A percentile compares a stretch with the other conserved stretches of the same genome.
phyloP scores from a whole-genome alignment of 306 rosid genomes.

The Quercus berberidifolia region DNA sequence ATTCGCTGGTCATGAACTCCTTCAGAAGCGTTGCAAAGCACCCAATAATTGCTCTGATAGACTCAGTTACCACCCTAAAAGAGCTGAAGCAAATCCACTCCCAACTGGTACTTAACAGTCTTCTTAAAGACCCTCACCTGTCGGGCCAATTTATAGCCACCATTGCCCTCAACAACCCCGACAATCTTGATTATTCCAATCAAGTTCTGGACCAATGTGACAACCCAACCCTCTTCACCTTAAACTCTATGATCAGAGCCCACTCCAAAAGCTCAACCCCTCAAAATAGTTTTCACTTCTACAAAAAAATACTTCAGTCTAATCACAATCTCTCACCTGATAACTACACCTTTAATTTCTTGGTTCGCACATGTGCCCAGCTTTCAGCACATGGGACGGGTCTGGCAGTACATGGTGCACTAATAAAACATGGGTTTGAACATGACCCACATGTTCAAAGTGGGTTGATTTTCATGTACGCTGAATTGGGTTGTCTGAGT shows the following conservation, averaged over 20 bases:
- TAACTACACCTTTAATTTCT: constrained; percentile 56
- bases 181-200: constrained; percentile 25
- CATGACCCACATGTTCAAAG: constrained; percentile 50
- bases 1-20: constrained; percentile 22
- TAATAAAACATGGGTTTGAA: constrained; percentile 43
- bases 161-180: constrained; percentile 28
- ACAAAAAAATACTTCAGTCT: constrained; percentile 32
- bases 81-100: constrained; percentile 49
- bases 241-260: constrained; percentile 71
- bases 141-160: constrained; percentile 38
- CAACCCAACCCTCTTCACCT: constrained; percentile 41
- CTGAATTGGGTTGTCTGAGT: constrained; percentile 45
- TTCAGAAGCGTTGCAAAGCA: constrained; percentile 31
- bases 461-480: constrained; percentile 52
- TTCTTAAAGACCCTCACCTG: constrained; percentile 20
- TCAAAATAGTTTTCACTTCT: constrained; percentile 39
- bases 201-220: constrained; percentile 24
- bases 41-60: constrained; percentile 33
- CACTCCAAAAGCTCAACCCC: constrained; percentile 55
- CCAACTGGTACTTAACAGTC: constrained; percentile 33
- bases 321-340: constrained; percentile 33
- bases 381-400: constrained; percentile 23
- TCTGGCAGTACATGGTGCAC: constrained; percentile 33
- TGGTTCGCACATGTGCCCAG: constrained; percentile 43
- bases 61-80: constrained; percentile 29